Percentiles rank a stretch among this genome's conserved stretches.
phyloP scores from a whole-genome alignment of 371 early-diverging fungal species.

The Capillidium heterosporum region DNA sequence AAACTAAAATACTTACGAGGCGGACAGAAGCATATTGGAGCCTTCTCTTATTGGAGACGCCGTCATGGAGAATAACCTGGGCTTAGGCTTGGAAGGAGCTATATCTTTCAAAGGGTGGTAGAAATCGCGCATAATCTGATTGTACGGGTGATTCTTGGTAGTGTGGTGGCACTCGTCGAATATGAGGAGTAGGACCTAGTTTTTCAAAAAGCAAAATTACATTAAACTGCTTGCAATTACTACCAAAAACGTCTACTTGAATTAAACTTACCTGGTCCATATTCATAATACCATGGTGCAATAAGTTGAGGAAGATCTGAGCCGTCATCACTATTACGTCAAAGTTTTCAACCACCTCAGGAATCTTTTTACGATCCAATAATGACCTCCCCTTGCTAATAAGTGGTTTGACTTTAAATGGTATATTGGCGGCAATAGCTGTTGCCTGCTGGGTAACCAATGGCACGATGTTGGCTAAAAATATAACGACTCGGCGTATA shows the following conservation, averaged over 20 bases:
- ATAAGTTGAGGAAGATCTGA: constrained; percentile 55
- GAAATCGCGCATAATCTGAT: constrained; percentile 66
- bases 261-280: constrained; percentile 30
- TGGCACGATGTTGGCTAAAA: constrained; percentile 72
- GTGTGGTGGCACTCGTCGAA: constrained; percentile 93
- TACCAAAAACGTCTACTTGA: not conserved
- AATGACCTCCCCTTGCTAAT: constrained; percentile 40
- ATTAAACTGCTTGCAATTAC: too few species aligned
- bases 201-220: not conserved
- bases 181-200: constrained; percentile 51
- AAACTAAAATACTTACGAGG: not conserved
- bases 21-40: not conserved
- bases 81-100: constrained; percentile 20
- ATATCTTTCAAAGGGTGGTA: constrained; percentile 22
- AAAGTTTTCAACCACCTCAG: constrained; percentile 20
- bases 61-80: constrained; percentile 85
- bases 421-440: constrained; percentile 44
- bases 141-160: constrained; percentile 61
- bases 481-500: constrained; percentile 30
- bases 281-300: constrained; percentile 44
- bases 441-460: constrained; percentile 69
- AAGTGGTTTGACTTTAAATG: constrained; percentile 23
- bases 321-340: constrained; percentile 80
- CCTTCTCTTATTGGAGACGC: constrained; percentile 57
- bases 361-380: constrained; percentile 42